A percentile compares a stretch with the other conserved stretches of the same genome.
phyloP scores from a whole-genome alignment of 345 rosid genomes.

The Balakata baccata region DNA sequence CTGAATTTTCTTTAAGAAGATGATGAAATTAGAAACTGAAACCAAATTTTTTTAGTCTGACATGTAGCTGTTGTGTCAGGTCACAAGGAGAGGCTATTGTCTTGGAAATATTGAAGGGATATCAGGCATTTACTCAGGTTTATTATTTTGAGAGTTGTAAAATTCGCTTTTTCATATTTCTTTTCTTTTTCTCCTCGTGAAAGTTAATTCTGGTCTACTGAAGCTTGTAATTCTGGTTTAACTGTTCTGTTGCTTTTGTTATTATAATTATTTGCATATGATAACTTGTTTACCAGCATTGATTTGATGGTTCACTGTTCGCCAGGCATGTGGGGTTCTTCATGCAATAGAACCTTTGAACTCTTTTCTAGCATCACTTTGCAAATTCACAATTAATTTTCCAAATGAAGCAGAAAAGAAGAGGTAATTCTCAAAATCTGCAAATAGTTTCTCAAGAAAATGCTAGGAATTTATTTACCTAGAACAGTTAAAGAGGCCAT shows the following conservation, averaged over 20 bases:
- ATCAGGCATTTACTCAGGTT: constrained; percentile 99
- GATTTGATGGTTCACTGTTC: constrained; percentile 18
- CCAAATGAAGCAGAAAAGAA: constrained; percentile 71
- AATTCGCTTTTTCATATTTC: not conserved
- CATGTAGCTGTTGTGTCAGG: constrained; percentile 50
- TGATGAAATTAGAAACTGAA: constrained; percentile 3
- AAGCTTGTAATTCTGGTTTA: not conserved
- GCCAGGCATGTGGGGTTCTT: constrained; percentile 97
- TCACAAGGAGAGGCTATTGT: constrained; percentile 98
- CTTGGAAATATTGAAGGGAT: constrained; percentile 92
- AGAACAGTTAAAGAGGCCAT: not conserved
- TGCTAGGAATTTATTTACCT: not conserved
- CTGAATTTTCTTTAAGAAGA: constrained; percentile 15
- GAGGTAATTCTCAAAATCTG: constrained; percentile 43
- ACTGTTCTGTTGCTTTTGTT: not conserved
- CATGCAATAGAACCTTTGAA: constrained; percentile 94
- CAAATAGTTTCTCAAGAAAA: not conserved
- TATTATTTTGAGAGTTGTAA: constrained; percentile 8
- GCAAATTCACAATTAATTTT: constrained; percentile 85
- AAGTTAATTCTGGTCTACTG: constrained; percentile 1
- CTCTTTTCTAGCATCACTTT: constrained; percentile 91
- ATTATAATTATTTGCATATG: constrained; percentile 2
- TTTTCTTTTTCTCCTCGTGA: not conserved
- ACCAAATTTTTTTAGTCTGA: constrained; percentile 22
- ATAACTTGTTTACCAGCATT: constrained; percentile 8